Evolutionary conservation across 1,284 basidiomycete species (phyloP).

Genomic region (Acaromyces ingoldii): DNA sequence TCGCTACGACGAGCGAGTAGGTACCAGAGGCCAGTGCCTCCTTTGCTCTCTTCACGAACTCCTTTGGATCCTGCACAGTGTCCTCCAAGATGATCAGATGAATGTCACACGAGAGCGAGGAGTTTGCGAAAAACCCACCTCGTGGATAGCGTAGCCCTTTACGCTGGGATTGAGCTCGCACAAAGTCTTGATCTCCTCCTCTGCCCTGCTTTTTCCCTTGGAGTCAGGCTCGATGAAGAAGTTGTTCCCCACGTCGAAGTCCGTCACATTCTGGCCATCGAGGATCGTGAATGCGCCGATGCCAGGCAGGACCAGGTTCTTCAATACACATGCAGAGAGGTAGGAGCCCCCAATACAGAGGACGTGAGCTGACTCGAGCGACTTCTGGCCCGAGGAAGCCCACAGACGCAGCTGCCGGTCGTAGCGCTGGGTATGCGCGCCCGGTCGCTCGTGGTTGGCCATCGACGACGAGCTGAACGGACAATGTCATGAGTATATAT

Average conservation of each 20-base stretch:
- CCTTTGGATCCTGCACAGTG: background rate
- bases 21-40: slow-evolving; percentile 56
- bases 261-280: slow-evolving; percentile 62
- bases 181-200: slow-evolving; percentile 72
- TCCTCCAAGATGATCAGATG: too few species aligned
- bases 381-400: slow-evolving; percentile 88
- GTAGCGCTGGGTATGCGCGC: slow-evolving; percentile 47
- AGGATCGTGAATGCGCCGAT: slow-evolving; percentile 86
- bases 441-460: too few species aligned
- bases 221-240: slow-evolving; percentile 79
- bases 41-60: slow-evolving; percentile 51
- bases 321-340: slow-evolving; percentile 77
- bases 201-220: slow-evolving; percentile 72
- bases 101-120: too few species aligned
- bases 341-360: slow-evolving; percentile 75
- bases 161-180: slow-evolving; percentile 84
- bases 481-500: too few species aligned
- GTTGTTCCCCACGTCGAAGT: slow-evolving; percentile 85
- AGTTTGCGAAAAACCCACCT: too few species aligned
- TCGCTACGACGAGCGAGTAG: slow-evolving; percentile 77
- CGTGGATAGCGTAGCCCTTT: slow-evolving; percentile 64
- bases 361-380: slow-evolving; percentile 76
- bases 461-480: too few species aligned
- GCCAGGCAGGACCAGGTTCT: slow-evolving; percentile 92
- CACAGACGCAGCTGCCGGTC: slow-evolving; percentile 65